Base-by-base conservation (phyloP, 1,284 basidiomycete genomes). In the Ustilago cynodontis region DNA sequence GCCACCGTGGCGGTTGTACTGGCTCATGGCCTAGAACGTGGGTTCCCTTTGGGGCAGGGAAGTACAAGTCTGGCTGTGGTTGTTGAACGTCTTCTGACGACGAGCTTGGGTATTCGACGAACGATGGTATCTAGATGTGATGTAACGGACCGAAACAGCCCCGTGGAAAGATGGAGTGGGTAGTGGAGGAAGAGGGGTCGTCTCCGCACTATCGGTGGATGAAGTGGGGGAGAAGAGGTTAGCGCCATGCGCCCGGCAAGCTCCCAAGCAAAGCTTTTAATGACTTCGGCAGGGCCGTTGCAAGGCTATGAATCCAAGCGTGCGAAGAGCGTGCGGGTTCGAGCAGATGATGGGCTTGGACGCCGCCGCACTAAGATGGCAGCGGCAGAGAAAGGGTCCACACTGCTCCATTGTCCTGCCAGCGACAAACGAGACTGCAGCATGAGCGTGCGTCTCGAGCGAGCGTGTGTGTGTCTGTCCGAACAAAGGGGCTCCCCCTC, bases 1-100 rank as follows among this genome's bases (percentile, higher is more conserved):
- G 56, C 57, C 71, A 20, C 65, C 71, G 20, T 59, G 52, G 26
- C 54, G 59, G 14, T 65, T 59, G 41, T 67, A 72, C 37, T 64
- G 62, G 61, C 71, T 73, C 71, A 73, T 73, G 43, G 37, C 29
- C 41, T 29, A 20, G 13, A 11, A 20, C 11, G n/a, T 26, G 16
- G n/a, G 28, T 2, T 8, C 16, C 33, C 10, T 29, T 28, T 29
- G 37, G 20, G 10, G 45, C 26, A 9, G 20, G 20, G 28, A 18
- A 33, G 31, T 11, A 3, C 9, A 3, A 37, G 7, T 37, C 8
- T 14, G 35, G 35, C 9, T 37, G 14, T 9, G 3, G 35, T 37
- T 8, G 14, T 9, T 10, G 9, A 13, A 11, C 31, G 6, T 33
- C 31, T 33, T 33, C 11, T 33, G 6, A 33, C 6, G 5, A 11